These are phyloP conservation scores for Rhododendron griersonianum DNA, from an alignment of 148 eudicot species.

Conservation along the genomic window DNA sequence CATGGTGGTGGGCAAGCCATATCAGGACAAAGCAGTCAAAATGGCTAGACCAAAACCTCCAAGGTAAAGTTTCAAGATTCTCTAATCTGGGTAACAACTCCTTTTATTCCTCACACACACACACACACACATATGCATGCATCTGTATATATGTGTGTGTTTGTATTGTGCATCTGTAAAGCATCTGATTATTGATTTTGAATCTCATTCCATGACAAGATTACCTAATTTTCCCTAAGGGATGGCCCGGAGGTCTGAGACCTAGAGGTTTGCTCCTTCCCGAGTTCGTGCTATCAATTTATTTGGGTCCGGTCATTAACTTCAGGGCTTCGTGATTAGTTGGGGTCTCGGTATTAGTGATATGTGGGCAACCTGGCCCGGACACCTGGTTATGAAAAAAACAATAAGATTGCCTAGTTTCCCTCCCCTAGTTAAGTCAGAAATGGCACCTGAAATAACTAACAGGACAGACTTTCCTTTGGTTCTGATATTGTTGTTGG, in stretches of 20 bases:
- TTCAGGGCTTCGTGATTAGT: background rate
- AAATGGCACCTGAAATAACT: background rate
- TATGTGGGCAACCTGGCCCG: no score
- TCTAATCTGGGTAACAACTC: background rate
- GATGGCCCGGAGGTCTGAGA: no score
- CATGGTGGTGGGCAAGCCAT: conserved; percentile 98
- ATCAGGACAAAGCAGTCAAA: conserved; percentile 84
- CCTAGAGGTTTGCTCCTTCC: background rate
- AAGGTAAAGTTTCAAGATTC: conserved; percentile 28
- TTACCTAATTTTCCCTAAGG: background rate
- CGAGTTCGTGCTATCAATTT: background rate
- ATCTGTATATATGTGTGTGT: background rate
- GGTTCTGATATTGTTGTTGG: background rate
- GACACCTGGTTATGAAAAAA: no score
- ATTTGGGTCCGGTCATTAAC: background rate
- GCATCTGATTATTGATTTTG: background rate
- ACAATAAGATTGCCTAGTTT: background rate
- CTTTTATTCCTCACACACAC: background rate
- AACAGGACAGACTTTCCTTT: background rate
- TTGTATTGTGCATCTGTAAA: background rate
- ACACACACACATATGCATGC: background rate
- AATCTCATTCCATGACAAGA: background rate
- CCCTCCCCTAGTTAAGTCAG: background rate
- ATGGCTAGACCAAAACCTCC: conserved; percentile 85
- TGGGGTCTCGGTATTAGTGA: no score